These are phyloP conservation scores for Cydonia oblonga DNA, from an alignment of 331 rosid genomes.

Conservation along the genomic window DNA sequence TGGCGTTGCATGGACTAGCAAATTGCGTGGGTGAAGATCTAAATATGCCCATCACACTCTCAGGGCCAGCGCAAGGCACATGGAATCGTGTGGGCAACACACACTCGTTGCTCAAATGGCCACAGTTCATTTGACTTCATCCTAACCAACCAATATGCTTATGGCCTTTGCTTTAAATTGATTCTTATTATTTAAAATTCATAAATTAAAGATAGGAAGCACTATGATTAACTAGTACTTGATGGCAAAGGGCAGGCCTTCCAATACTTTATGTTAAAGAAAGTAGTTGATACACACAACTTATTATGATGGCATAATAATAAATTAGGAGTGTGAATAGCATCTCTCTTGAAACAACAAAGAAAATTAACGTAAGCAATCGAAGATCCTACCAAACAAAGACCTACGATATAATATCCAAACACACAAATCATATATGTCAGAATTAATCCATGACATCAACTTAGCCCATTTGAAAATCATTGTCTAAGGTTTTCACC, in stretches of 20 bases:
- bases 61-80: no score
- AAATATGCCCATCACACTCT: neutral
- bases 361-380: neutral
- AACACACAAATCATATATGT: neutral
- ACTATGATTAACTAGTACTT: neutral
- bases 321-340: neutral
- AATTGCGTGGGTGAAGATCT: neutral
- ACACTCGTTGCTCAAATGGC: neutral
- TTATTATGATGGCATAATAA: neutral
- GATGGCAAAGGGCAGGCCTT: constrained; percentile 14
- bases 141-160: constrained; percentile 34
- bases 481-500: neutral
- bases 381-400: neutral
- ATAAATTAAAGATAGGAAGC: neutral
- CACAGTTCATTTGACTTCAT: constrained; percentile 34
- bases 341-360: neutral
- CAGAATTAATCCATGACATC: neutral
- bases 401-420: neutral
- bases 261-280: no score
- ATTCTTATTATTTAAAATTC: neutral
- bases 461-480: neutral
- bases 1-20: no score
- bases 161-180: neutral
- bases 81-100: no score
- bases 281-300: neutral